A percentile compares a stretch with the other conserved stretches of the same genome.
phyloP scores from a whole-genome alignment of 1,139 yeast species.

The Suhomyces panamericanus region DNA sequence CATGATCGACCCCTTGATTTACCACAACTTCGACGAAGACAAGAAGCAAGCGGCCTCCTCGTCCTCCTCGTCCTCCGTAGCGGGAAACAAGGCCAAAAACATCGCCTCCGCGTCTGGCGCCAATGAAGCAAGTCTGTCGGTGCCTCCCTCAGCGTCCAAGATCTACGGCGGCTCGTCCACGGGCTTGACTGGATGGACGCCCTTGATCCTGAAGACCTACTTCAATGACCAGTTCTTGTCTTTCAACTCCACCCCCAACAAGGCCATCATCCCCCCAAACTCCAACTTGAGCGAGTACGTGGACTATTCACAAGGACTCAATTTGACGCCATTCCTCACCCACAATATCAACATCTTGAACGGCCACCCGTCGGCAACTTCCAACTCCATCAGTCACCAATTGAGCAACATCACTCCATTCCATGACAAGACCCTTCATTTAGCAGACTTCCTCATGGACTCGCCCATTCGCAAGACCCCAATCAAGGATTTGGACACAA shows the following conservation, averaged over 20 bases:
- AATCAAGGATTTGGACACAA: slow-evolving; percentile 38
- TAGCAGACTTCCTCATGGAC: slow-evolving; percentile 48
- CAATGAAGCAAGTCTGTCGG: slow-evolving; percentile 11
- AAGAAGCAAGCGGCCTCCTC: slow-evolving; percentile 6
- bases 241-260: slow-evolving; percentile 41
- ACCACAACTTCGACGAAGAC: slow-evolving; percentile 17
- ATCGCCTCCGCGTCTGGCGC: background rate
- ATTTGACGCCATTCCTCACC: slow-evolving; percentile 47
- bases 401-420: slow-evolving; percentile 41
- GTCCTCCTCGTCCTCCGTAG: background rate
- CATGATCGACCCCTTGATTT: slow-evolving; percentile 31
- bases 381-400: slow-evolving; percentile 20
- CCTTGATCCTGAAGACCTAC: slow-evolving; percentile 42
- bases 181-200: slow-evolving; percentile 46
- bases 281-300: slow-evolving; percentile 18
- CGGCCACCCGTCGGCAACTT: slow-evolving; percentile 16
- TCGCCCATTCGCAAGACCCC: slow-evolving; percentile 41
- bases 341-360: slow-evolving; percentile 34
- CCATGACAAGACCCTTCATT: slow-evolving; percentile 45
- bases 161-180: slow-evolving; percentile 18
- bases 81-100: slow-evolving; percentile 8
- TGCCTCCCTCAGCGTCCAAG: slow-evolving; percentile 34
- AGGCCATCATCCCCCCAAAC: slow-evolving; percentile 8
- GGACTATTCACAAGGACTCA: slow-evolving; percentile 42
- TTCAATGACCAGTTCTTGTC: slow-evolving; percentile 38